A percentile compares a stretch with the other conserved stretches of the same genome.
phyloP scores from a whole-genome alignment of 768 basidiomycete genomes.

The Cantharellus anzutake region DNA sequence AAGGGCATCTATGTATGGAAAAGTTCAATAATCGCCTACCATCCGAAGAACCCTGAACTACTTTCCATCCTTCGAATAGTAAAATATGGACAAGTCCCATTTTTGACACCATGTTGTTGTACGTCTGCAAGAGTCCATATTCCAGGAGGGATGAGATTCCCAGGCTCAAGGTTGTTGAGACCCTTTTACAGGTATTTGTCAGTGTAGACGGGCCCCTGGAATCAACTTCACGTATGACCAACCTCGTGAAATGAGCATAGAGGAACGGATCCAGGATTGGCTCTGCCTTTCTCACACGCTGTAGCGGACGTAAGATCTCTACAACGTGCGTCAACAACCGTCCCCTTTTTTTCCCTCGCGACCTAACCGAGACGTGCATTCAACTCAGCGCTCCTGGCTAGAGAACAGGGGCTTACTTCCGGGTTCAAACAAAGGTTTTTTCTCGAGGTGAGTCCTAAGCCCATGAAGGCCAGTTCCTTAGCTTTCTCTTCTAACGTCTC shows the following conservation, averaged over 20 bases:
- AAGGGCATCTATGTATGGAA: slow-evolving; percentile 58
- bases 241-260: slow-evolving; percentile 96
- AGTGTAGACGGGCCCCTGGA: background rate
- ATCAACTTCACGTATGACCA: slow-evolving; percentile 7
- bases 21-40: background rate
- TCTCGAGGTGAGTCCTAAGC: slow-evolving; percentile 83
- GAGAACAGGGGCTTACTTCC: slow-evolving; percentile 31
- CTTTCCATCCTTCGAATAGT: slow-evolving; percentile 83
- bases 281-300: slow-evolving; percentile 63
- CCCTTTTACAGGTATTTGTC: slow-evolving; percentile 30
- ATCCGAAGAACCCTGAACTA: background rate
- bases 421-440: slow-evolving; percentile 96
- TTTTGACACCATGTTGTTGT: slow-evolving; percentile 69
- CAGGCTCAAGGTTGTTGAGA: slow-evolving; percentile 62
- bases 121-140: slow-evolving; percentile 92
- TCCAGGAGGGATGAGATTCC: slow-evolving; percentile 62
- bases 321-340: slow-evolving; percentile 91
- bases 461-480: slow-evolving; percentile 69
- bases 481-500: slow-evolving; percentile 54
- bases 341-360: slow-evolving; percentile 95
- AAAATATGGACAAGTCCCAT: slow-evolving; percentile 86
- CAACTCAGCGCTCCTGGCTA: background rate
- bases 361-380: slow-evolving; percentile 32
- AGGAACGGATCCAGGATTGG: slow-evolving; percentile 76
- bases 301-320: slow-evolving; percentile 81